phyloP scores from a whole-genome alignment of 2,329 filamentous ascomycete species.

The Aureobasidium sp. region DNA sequence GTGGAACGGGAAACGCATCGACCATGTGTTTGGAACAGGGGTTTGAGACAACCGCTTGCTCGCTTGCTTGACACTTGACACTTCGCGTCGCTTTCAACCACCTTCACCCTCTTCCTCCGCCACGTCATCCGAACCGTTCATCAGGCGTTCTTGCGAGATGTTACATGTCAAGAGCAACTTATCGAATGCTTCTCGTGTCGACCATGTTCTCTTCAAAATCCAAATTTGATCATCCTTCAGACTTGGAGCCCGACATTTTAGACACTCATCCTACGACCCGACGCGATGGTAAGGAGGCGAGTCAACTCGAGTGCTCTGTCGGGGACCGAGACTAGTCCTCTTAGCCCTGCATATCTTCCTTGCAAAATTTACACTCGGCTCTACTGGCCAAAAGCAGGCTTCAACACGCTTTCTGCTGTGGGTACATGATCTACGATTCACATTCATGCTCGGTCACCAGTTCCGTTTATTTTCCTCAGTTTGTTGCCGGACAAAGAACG shows the following conservation, averaged over 20 bases:
- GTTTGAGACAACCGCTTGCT: neutral
- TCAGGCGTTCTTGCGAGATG: neutral
- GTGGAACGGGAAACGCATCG: neutral
- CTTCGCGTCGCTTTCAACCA: neutral
- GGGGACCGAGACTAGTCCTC: neutral
- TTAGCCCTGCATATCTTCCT: neutral
- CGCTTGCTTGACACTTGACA: neutral
- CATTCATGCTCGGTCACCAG: neutral
- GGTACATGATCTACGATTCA: constrained; percentile 2
- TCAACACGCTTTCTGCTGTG: neutral
- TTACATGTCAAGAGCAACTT: neutral
- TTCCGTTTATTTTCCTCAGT: neutral
- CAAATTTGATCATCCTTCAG: neutral
- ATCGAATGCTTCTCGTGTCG: neutral
- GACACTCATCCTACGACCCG: neutral
- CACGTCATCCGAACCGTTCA: neutral
- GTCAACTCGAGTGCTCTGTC: neutral
- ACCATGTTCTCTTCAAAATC: neutral
- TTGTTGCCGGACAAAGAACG: neutral
- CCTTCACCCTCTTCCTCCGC: neutral
- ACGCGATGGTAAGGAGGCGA: neutral
- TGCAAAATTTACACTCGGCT: neutral
- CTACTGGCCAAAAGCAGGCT: neutral
- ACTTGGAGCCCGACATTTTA: neutral
- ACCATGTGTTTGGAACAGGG: neutral